Conservation (phyloP, 2,329 filamentous ascomycete species). For the Pestalotiopsis sp. region DNA sequence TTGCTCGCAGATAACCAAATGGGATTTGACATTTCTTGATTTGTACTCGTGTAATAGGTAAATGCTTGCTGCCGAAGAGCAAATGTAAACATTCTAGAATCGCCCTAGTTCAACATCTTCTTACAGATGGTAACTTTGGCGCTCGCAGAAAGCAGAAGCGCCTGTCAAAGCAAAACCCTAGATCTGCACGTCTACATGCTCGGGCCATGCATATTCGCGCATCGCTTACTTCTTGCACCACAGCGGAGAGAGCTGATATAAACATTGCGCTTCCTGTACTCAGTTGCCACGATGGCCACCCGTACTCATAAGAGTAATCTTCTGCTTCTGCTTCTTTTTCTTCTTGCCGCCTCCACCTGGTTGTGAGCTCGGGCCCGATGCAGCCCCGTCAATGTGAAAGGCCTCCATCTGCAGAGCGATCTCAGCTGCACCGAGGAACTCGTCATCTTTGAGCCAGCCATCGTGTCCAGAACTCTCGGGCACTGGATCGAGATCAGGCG, state of each 20-base stretch:
- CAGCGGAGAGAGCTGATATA: neutral
- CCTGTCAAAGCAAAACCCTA: neutral
- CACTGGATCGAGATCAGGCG: constrained; percentile 53
- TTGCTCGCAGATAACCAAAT: neutral
- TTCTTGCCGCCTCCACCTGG: constrained; percentile 37
- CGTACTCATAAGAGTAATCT: constrained; percentile 74
- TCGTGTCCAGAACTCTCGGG: constrained; percentile 59
- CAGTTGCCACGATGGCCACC: constrained; percentile 45
- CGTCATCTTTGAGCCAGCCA: constrained; percentile 85
- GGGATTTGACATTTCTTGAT: neutral
- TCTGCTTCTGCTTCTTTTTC: constrained; percentile 75
- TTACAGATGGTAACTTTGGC: neutral
- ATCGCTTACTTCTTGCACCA: neutral
- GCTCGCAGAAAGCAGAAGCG: neutral
- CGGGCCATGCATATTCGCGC: neutral
- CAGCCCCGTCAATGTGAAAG: constrained; percentile 40
- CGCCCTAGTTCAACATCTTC: neutral
- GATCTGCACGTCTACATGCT: neutral
- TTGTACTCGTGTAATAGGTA: neutral
- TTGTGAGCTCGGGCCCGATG: constrained; percentile 21
- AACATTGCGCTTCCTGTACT: constrained; percentile 1
- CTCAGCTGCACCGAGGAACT: constrained; percentile 67
- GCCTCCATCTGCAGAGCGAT: constrained; percentile 62
- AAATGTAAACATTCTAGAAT: neutral
- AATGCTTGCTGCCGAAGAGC: neutral